Evolutionary conservation across 805 yeast genomes (phyloP).

Genomic region (Spathaspora girioi): DNA sequence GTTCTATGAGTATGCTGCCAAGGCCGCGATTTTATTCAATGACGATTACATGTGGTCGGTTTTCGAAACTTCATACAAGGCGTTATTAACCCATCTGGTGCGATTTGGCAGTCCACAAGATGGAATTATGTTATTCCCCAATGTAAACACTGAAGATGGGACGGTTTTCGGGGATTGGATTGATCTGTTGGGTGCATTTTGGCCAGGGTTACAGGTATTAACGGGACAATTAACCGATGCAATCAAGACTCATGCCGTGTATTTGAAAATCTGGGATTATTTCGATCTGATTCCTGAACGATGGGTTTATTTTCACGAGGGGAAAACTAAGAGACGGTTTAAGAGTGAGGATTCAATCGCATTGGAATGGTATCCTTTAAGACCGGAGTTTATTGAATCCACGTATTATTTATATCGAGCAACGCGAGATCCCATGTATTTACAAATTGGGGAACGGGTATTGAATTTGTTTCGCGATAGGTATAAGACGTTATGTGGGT

Average conservation of each 20-base stretch:
- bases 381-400: slow-evolving; percentile 91
- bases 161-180: slow-evolving; percentile 60
- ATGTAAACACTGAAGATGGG: slow-evolving; percentile 56
- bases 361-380: slow-evolving; percentile 85
- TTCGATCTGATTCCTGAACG: slow-evolving; percentile 86
- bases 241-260: slow-evolving; percentile 54
- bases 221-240: slow-evolving; percentile 75
- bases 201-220: slow-evolving; percentile 79
- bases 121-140: slow-evolving; percentile 45
- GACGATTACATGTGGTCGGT: slow-evolving; percentile 63
- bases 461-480: slow-evolving; percentile 50
- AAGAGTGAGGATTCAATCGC: slow-evolving; percentile 28
- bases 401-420: slow-evolving; percentile 81
- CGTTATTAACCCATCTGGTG: slow-evolving; percentile 47
- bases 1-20: slow-evolving; percentile 83
- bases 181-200: slow-evolving; percentile 83
- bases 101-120: slow-evolving; percentile 20
- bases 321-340: background rate
- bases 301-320: slow-evolving; percentile 47
- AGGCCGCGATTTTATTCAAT: slow-evolving; percentile 64
- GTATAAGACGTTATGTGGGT: slow-evolving; percentile 70
- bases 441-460: slow-evolving; percentile 69
- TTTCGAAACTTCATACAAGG: slow-evolving; percentile 47
- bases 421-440: slow-evolving; percentile 79
- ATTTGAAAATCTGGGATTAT: slow-evolving; percentile 71